Conservation (phyloP, 306 rosid genomes). For the Cercis canadensis region DNA sequence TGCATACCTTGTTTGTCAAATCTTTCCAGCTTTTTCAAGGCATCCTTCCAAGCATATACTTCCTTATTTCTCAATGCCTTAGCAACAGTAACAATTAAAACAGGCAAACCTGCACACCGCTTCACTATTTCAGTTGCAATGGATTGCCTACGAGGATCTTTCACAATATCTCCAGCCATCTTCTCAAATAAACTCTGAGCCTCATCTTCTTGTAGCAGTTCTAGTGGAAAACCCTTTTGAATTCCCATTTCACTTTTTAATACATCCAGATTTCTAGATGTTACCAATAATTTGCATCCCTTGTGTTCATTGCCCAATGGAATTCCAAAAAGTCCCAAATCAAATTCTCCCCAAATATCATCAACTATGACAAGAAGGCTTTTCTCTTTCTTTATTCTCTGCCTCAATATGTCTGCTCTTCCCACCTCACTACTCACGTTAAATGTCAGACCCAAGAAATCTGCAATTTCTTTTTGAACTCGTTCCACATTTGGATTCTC, state of each 20-base stretch:
- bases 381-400: background rate
- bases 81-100: conserved; percentile 11
- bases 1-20: background rate
- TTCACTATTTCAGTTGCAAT: background rate
- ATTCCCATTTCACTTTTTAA: background rate
- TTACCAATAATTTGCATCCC: conserved; percentile 20
- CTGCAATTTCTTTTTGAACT: background rate
- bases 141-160: background rate
- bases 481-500: background rate
- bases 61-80: background rate
- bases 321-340: conserved; percentile 6
- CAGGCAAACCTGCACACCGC: conserved; percentile 25
- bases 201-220: background rate
- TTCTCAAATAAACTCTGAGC: background rate
- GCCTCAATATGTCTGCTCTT: background rate
- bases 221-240: background rate
- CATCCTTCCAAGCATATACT: background rate
- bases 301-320: background rate
- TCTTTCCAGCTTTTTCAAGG: background rate
- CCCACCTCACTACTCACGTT: background rate
- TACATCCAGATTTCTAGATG: background rate
- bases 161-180: background rate
- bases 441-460: background rate
- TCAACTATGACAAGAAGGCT: conserved; percentile 4
- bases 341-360: conserved; percentile 22